Base-by-base conservation (phyloP, 208 protist genomes). In the Lotmaria passim region DNA sequence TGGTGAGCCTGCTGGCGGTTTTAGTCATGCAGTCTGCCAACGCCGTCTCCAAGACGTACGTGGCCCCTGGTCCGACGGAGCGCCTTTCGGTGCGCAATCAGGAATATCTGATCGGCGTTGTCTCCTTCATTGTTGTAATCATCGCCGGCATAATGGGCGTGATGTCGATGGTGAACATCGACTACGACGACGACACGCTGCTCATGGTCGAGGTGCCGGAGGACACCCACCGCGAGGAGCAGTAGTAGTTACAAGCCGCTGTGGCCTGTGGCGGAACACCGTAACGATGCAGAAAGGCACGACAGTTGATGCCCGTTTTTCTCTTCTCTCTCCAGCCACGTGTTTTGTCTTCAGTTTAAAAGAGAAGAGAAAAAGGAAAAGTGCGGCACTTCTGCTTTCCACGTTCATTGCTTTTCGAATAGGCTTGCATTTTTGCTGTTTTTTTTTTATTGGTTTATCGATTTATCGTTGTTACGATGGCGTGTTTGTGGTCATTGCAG, bases 131-230 rank as follows among this genome's bases (percentile, higher is more conserved):
- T 0, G 28, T 94, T 12, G 75, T 96, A 1, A 58, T 77, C 12
- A 26, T 93, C 26, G 86, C 88, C 0, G 66, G 71, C 12, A 58
- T 85, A 12, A 81, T 96, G 66, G 91, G 79, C 2, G 83, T 94
- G 3, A 65, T 67, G 33, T 79, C 91, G 6, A 73, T 96, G 64
- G 78, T 85, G 72, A 74, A 81, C 21, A 89, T 96, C 31, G 73
- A 93, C 76, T 96, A 94, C 81, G 83, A 87, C 57, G 81, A 92
- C 56, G 91, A 96, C 72, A 82, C 88, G 3, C 80, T 96, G 39
- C 85, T 96, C 21, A 93, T 96, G 91, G 91, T 96, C 10, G 91
- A 96, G 74, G 86, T 96, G 19, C 78, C 86, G 1, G 86, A 88
- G 33, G 73, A 89, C n/a, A 62, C 51, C 6, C 47, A 73, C 19